These are phyloP conservation scores for Trapa bicornis DNA, from an alignment of 345 rosid genomes.

Conservation along the genomic window DNA sequence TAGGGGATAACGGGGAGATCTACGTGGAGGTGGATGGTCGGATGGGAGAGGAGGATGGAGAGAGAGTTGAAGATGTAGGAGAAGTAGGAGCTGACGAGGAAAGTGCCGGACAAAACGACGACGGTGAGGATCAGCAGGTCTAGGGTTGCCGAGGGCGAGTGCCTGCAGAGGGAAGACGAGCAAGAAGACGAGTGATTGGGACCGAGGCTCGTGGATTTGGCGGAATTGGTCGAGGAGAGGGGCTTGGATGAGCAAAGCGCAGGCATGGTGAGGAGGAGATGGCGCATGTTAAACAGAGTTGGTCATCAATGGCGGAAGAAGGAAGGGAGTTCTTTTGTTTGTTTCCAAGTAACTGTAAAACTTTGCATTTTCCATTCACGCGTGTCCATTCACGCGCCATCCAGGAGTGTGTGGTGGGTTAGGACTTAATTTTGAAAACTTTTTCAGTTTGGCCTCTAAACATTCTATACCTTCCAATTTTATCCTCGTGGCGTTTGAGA, in stretches of 20 bases:
- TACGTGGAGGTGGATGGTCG: slow-evolving; percentile 22
- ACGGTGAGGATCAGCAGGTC: slow-evolving; percentile 69
- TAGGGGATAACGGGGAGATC: slow-evolving; percentile 29
- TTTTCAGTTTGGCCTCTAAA: too few relatives aligned
- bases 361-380: too few relatives aligned
- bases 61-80: slow-evolving; percentile 72
- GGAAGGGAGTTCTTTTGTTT: background rate
- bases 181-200: slow-evolving; percentile 9
- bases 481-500: too few relatives aligned
- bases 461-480: too few relatives aligned
- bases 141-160: slow-evolving; percentile 79
- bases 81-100: slow-evolving; percentile 71
- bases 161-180: slow-evolving; percentile 42
- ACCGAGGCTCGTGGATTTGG: slow-evolving; percentile 17
- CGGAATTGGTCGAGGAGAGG: slow-evolving; percentile 13
- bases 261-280: slow-evolving; percentile 18
- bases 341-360: background rate
- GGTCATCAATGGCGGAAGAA: background rate
- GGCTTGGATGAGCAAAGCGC: slow-evolving; percentile 7
- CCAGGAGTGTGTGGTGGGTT: too few relatives aligned
- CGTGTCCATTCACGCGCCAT: too few relatives aligned
- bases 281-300: slow-evolving; percentile 32
- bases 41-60: slow-evolving; percentile 52
- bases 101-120: slow-evolving; percentile 65
- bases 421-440: too few relatives aligned